Percentiles rank a stretch among this genome's conserved stretches.
Conservation (phyloP, 2,329 filamentous ascomycete genomes). For the Hysterium pulicare region DNA sequence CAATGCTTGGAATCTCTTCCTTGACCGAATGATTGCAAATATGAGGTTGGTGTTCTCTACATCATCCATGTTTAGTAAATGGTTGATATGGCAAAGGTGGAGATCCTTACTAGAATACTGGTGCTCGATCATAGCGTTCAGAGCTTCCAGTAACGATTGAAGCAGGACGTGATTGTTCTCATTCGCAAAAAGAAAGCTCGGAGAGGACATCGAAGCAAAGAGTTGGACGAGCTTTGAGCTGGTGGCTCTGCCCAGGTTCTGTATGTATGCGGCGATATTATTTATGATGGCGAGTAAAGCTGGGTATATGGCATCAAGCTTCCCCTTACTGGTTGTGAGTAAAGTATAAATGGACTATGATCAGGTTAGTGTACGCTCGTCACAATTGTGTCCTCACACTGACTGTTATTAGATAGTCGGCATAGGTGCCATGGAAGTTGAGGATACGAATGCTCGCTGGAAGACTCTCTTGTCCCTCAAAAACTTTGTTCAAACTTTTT, state of each 20-base stretch:
- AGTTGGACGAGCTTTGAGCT: slow-evolving; percentile 82
- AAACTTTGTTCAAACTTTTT: slow-evolving; percentile 81
- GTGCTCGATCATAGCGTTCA: slow-evolving; percentile 88
- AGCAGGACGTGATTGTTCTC: slow-evolving; percentile 84
- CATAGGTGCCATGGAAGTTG: slow-evolving; percentile 85
- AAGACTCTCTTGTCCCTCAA: slow-evolving; percentile 83
- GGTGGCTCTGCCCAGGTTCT: slow-evolving; percentile 69
- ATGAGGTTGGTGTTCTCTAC: slow-evolving; percentile 78
- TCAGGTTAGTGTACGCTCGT: slow-evolving; percentile 17
- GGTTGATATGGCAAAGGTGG: neutral
- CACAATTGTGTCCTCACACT: slow-evolving; percentile 30
- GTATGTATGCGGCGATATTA: slow-evolving; percentile 83
- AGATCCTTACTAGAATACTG: slow-evolving; percentile 66
- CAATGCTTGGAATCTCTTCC: slow-evolving; percentile 78
- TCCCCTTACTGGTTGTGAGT: slow-evolving; percentile 87
- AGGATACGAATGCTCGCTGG: slow-evolving; percentile 76
- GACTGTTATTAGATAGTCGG: slow-evolving; percentile 88
- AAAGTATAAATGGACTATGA: slow-evolving; percentile 80
- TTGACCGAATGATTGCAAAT: slow-evolving; percentile 73
- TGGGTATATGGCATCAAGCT: slow-evolving; percentile 85
- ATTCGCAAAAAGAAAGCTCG: slow-evolving; percentile 86
- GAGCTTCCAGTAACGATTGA: slow-evolving; percentile 77
- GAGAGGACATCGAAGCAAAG: slow-evolving; percentile 88
- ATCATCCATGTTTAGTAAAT: slow-evolving; percentile 17
- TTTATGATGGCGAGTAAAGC: slow-evolving; percentile 88